phyloP scores from a whole-genome alignment of 441 rosid species.

The Capsella rubella region DNA sequence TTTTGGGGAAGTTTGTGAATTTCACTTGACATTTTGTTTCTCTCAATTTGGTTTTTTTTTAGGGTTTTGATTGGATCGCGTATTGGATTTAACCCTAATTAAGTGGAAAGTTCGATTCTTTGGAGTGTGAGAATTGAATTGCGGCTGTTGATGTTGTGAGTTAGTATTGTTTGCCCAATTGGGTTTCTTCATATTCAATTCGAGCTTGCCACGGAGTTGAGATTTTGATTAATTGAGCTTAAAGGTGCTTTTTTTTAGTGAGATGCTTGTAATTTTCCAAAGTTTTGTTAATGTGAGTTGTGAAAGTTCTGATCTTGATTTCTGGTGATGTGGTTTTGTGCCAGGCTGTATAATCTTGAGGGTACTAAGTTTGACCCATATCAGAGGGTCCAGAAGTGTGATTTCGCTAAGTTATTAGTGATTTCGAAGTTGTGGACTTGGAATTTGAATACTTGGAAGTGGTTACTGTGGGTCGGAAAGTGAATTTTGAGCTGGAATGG shows the following conservation, averaged over 20 bases:
- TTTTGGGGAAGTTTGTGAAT: conserved; percentile 29
- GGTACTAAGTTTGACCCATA: conserved; percentile 6
- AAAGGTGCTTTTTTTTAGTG: conserved; percentile 33
- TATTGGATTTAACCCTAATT: conserved; percentile 47
- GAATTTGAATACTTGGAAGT: conserved; percentile 33
- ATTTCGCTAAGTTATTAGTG: conserved; percentile 20
- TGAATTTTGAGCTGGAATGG: conserved; percentile 59
- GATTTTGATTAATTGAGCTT: conserved; percentile 18
- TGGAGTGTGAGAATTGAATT: conserved; percentile 25
- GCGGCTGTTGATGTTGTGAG: not conserved
- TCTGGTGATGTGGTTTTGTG: conserved; percentile 40
- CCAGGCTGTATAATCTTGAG: conserved; percentile 48
- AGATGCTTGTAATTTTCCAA: conserved; percentile 25
- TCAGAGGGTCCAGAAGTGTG: conserved; percentile 1
- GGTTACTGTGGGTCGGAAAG: conserved; percentile 28
- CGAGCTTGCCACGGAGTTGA: conserved; percentile 22
- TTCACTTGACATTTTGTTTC: conserved; percentile 35
- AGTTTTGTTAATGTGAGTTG: conserved; percentile 33
- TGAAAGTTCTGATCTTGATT: conserved; percentile 48
- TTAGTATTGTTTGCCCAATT: not conserved
- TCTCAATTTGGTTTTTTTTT: conserved; percentile 34
- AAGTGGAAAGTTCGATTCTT: conserved; percentile 44
- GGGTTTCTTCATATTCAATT: conserved; percentile 20
- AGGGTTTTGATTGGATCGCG: conserved; percentile 64
- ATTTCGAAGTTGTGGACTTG: conserved; percentile 2